phyloP scores from a whole-genome alignment of 139 green algal genomes.

The Coelastrella sp. region DNA sequence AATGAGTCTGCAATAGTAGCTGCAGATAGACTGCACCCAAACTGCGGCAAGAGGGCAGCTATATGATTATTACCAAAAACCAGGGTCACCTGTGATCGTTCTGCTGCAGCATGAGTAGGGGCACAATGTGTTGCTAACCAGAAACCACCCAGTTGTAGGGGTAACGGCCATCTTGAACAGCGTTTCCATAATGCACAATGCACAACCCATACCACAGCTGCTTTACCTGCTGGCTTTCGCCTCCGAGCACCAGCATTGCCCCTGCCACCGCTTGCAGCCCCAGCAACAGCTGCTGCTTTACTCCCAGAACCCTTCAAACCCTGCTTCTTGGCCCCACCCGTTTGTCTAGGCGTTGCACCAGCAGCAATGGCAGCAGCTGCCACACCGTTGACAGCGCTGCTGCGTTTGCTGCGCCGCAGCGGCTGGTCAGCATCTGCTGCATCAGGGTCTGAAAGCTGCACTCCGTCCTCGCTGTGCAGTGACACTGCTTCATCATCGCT shows the following conservation, averaged over 20 bases:
- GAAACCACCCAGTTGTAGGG: too few relatives aligned
- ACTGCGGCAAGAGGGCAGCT: too few relatives aligned
- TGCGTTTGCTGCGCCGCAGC: not conserved
- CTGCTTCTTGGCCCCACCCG: not conserved
- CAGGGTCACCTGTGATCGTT: too few relatives aligned
- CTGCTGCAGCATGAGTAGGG: too few relatives aligned
- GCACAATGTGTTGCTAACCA: too few relatives aligned
- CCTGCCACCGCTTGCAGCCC: not conserved
- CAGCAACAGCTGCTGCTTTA: not conserved
- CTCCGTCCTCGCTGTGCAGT: not conserved
- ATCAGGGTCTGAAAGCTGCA: slow-evolving; percentile 2
- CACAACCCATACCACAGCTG: not conserved
- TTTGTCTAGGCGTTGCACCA: not conserved
- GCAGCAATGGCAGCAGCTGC: slow-evolving; percentile 29
- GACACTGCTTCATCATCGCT: slow-evolving; percentile 1
- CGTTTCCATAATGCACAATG: too few relatives aligned
- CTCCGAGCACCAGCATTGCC: not conserved
- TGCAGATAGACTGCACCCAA: too few relatives aligned
- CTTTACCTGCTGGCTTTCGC: not conserved
- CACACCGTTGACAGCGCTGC: not conserved
- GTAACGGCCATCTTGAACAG: too few relatives aligned
- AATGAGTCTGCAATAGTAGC: too few relatives aligned
- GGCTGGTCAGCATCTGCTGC: not conserved
- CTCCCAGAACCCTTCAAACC: not conserved
- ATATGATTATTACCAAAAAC: too few relatives aligned